Evolutionary conservation across 768 basidiomycete species (phyloP).

Genomic region (Phylloporus scabripes): DNA sequence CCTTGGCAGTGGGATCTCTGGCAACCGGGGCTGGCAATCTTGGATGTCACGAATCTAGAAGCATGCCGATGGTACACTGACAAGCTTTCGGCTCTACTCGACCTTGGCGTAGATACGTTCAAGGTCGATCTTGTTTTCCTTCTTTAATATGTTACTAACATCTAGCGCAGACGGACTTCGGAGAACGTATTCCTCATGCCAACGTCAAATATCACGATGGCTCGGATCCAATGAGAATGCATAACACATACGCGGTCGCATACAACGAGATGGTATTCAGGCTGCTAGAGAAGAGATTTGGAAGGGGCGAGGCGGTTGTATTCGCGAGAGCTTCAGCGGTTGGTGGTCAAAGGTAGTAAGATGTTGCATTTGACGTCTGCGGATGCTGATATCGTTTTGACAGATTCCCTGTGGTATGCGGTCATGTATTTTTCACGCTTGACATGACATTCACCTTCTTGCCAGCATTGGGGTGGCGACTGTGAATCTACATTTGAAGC

Average conservation of each 20-base stretch:
- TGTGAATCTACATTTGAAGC: constrained; percentile 75
- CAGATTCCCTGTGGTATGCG: constrained; percentile 16
- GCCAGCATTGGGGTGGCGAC: constrained; percentile 66
- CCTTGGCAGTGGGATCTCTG: constrained; percentile 70
- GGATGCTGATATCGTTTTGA: not conserved
- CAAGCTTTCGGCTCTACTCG: constrained; percentile 39
- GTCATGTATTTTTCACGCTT: not conserved
- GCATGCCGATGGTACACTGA: constrained; percentile 44
- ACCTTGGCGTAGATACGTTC: constrained; percentile 44
- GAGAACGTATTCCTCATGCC: constrained; percentile 68
- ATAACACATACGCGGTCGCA: constrained; percentile 64
- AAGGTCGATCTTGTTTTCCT: constrained; percentile 36
- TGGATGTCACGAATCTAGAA: constrained; percentile 59
- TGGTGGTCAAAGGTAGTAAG: constrained; percentile 56
- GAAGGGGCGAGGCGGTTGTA: constrained; percentile 60
- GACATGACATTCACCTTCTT: constrained; percentile 18
- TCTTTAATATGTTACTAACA: not conserved
- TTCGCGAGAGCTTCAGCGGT: constrained; percentile 66
- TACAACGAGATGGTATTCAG: constrained; percentile 71
- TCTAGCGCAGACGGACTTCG: constrained; percentile 59
- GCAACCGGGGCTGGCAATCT: constrained; percentile 57
- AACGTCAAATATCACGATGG: constrained; percentile 60
- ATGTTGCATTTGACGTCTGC: not conserved
- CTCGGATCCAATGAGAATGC: constrained; percentile 62
- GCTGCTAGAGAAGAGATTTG: constrained; percentile 51